Evolutionary conservation across 2,329 filamentous ascomycete genomes (phyloP), one percentile per base, ranked within the genome.

Genomic region (Stagonosporopsis chrysanthemi): DNA sequence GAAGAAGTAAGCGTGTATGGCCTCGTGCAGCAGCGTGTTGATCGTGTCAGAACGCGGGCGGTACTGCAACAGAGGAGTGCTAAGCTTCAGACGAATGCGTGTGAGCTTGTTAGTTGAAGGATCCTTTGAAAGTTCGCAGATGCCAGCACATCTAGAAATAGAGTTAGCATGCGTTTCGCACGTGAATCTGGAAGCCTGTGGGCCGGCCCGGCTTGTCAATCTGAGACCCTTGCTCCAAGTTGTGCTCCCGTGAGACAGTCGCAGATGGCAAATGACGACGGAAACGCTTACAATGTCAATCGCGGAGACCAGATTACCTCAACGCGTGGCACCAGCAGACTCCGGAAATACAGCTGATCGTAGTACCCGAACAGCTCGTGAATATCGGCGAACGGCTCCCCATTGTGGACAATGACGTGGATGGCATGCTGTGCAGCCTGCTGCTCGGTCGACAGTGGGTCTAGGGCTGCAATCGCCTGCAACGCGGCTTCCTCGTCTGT

Each of bases 1-100:
- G 66, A 80, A 80, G 68, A 81, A 79, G 60, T 80, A 81, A 24
- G 78, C 78, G 46, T 80, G 78, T 17, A 80, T 80, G 2, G 75
- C 72, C 56, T 81, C 79, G 56, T 80, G 79, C 3, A 81, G 67
- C 19, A 81, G 65, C 1, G 78, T 81, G 55, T 80, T 78, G 55
- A 80, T 67, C 1, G 76, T 77, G 61, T 81, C 78, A 44, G 69
- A 68, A 29, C 77, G 73, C 5, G 78, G 77, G 33, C 79, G 74
- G 58, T 75, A 80, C 58, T 80, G 79, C 45, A 81, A 70, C 46
- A 80, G 65, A 24, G 78, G 72, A 31, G 78, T 77, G 54, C 77
- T 79, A 38, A 81, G 66, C 63, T 80, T 80, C 39, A 81, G 62
- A 22, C 76, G 71, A 45, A 79, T 77, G 49, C 75, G 71, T 6